Conservation (phyloP, 139 green algal genomes). For the Chlorella sp. region DNA sequence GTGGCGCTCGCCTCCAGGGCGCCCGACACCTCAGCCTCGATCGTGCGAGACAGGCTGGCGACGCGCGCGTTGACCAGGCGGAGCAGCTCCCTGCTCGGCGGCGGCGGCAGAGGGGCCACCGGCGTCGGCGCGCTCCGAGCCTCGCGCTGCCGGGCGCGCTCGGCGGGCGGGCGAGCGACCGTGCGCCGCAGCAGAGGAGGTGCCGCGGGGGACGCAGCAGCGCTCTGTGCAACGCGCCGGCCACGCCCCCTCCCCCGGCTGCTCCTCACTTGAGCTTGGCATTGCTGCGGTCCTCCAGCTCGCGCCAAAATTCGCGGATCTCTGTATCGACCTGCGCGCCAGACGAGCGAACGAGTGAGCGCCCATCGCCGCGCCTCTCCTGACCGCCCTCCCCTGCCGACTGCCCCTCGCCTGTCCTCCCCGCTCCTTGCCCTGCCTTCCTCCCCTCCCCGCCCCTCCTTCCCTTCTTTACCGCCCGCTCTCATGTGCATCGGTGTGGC, state of each 20-base stretch:
- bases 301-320: constrained; percentile 66
- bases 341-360: too few species aligned
- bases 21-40: constrained; percentile 56
- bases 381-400: too few species aligned
- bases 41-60: constrained; percentile 35
- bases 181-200: background rate
- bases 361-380: too few species aligned
- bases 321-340: constrained; percentile 56
- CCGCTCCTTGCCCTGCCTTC: background rate
- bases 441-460: background rate
- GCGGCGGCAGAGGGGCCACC: too few species aligned
- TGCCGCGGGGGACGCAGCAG: background rate
- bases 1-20: too few species aligned
- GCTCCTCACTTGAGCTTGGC: constrained; percentile 41
- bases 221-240: background rate
- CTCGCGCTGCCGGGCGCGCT: too few species aligned
- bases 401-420: too few species aligned
- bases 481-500: too few species aligned
- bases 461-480: too few species aligned
- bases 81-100: constrained; percentile 55
- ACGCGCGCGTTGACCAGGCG: constrained; percentile 60
- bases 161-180: too few species aligned
- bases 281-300: constrained; percentile 69
- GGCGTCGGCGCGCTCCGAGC: too few species aligned
- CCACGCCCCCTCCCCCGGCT: background rate